phyloP scores from a whole-genome alignment of 352 stramenopile genomes.

The Phytopythium sindhum region DNA sequence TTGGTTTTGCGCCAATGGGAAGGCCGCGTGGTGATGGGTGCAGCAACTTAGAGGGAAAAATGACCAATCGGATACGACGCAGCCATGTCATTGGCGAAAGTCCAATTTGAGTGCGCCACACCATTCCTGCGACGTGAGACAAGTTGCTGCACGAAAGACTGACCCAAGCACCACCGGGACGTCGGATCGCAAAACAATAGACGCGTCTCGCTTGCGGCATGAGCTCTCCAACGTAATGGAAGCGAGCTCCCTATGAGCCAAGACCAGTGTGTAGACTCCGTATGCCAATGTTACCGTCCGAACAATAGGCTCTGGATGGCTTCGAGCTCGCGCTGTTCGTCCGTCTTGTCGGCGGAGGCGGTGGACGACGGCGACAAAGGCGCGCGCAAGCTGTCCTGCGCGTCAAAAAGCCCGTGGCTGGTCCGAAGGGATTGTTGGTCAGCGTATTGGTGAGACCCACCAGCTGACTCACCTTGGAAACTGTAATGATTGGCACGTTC shows the following conservation, averaged over 20 bases:
- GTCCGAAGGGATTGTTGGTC: not conserved
- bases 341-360: constrained; percentile 25
- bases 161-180: not conserved
- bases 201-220: not conserved
- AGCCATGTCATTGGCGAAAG: constrained; percentile 13
- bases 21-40: not conserved
- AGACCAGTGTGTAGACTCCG: not conserved
- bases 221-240: not conserved
- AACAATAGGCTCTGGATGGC: constrained; percentile 62
- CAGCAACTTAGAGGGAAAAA: too few species aligned
- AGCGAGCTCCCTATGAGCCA: not conserved
- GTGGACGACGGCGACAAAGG: not conserved
- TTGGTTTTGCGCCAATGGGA: not conserved
- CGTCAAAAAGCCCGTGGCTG: not conserved
- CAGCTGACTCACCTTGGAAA: not conserved
- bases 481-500: not conserved
- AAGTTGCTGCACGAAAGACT: not conserved
- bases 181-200: not conserved
- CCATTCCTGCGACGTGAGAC: not conserved
- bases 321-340: constrained; percentile 58
- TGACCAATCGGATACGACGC: constrained; percentile 15
- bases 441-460: not conserved
- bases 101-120: not conserved
- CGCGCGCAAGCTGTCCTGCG: not conserved
- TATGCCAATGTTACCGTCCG: not conserved